A percentile compares a stretch with the other conserved stretches of the same genome.
Evolutionary conservation across 78 protist genomes (phyloP).

Genomic region (Blattamonas nauphoetae): DNA sequence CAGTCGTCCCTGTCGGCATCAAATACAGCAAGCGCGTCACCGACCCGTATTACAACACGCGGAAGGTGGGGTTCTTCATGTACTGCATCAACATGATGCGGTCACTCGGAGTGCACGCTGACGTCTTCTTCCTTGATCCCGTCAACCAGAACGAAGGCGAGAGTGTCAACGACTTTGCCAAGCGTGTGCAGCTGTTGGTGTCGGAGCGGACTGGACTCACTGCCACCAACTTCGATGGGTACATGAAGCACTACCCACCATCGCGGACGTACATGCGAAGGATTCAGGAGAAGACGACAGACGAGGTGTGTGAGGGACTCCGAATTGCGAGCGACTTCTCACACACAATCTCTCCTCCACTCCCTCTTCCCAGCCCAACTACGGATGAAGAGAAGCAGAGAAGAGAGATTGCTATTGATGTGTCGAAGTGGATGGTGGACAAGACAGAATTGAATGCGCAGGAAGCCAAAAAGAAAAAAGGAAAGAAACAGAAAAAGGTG

Average conservation of each 20-base stretch:
- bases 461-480: too few species aligned
- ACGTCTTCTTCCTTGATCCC: not conserved
- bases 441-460: too few species aligned
- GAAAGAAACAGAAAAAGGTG: too few species aligned
- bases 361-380: too few species aligned
- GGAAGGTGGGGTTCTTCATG: not conserved
- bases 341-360: too few species aligned
- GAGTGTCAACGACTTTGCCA: not conserved
- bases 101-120: not conserved
- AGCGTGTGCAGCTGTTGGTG: not conserved
- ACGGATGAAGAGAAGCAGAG: too few species aligned
- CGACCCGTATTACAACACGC: not conserved
- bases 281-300: too few species aligned
- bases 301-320: too few species aligned
- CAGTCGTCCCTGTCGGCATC: slow-evolving; percentile 33
- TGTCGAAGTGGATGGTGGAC: too few species aligned
- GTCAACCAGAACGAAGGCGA: not conserved
- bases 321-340: too few species aligned
- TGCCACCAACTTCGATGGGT: not conserved
- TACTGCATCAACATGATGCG: not conserved
- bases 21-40: not conserved
- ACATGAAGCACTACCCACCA: not conserved
- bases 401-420: too few species aligned
- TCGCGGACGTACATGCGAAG: too few species aligned
- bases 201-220: not conserved